Percentiles rank a stretch among this genome's conserved stretches.
phyloP scores from a whole-genome alignment of 305 asterid species.

The Rubia balearica region DNA sequence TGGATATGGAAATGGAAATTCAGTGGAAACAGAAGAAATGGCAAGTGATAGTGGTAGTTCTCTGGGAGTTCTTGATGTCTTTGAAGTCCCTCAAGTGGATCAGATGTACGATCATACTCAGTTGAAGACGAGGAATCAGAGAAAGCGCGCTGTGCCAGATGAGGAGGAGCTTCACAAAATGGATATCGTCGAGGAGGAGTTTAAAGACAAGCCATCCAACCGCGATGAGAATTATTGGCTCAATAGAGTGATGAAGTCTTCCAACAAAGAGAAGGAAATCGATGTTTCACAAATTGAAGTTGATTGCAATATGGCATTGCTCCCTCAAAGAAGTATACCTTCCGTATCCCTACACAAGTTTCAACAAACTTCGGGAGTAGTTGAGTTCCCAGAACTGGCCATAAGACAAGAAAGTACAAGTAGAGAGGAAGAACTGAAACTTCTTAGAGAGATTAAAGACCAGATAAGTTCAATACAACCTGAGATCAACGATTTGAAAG shows the following conservation, averaged over 20 bases:
- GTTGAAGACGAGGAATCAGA: constrained; percentile 24
- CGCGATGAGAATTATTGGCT: constrained; percentile 51
- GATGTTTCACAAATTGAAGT: constrained; percentile 30
- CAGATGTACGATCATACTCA: constrained; percentile 22
- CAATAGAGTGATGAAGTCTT: constrained; percentile 39
- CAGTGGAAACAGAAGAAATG: constrained; percentile 13
- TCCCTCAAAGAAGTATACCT: constrained; percentile 21
- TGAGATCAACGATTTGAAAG: constrained; percentile 45
- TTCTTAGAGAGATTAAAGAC: constrained; percentile 56
- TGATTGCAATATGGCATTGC: constrained; percentile 28
- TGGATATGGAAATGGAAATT: constrained; percentile 5
- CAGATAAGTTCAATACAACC: constrained; percentile 38
- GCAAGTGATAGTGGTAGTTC: constrained; percentile 29
- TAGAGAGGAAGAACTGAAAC: constrained; percentile 48
- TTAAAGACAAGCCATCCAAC: constrained; percentile 21
- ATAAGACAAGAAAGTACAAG: constrained; percentile 17
- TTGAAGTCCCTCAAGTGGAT: constrained; percentile 72
- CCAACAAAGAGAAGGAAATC: constrained; percentile 26
- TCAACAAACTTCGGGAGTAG: constrained; percentile 35
- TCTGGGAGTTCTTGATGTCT: constrained; percentile 67
- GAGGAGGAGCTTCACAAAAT: constrained; percentile 28
- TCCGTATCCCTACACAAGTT: constrained; percentile 22
- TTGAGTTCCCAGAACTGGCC: constrained; percentile 27
- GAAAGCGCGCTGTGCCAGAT: constrained; percentile 18
- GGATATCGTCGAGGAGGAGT: constrained; percentile 31